Evolutionary conservation across 139 green algal species (phyloP).

Genomic region (Coccomyxa sp.): DNA sequence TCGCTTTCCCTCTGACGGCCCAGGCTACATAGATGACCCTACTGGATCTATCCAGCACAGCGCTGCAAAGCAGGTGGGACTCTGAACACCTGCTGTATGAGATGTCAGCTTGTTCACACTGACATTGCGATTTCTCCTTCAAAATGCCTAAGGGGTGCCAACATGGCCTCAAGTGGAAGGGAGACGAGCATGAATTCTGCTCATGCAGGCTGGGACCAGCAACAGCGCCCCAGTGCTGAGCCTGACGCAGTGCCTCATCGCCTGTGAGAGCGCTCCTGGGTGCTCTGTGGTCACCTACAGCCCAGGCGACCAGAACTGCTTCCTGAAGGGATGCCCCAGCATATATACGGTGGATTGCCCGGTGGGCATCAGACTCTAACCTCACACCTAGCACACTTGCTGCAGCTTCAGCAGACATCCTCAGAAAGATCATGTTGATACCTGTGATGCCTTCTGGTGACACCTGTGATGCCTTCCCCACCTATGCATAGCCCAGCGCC

Average conservation of each 20-base stretch:
- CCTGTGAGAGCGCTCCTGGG: slow-evolving; percentile 20
- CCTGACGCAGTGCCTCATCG: slow-evolving; percentile 14
- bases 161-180: too few species aligned
- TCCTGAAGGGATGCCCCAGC: slow-evolving; percentile 25
- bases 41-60: slow-evolving; percentile 6
- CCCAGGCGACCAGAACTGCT: slow-evolving; percentile 10
- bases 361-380: neutral
- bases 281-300: slow-evolving; percentile 13
- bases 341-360: slow-evolving; percentile 11
- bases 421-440: neutral
- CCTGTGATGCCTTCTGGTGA: neutral
- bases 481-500: too few species aligned
- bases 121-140: too few species aligned
- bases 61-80: neutral
- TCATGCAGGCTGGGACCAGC: slow-evolving; percentile 11
- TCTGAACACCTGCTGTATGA: too few species aligned
- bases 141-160: too few species aligned
- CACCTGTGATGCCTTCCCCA: neutral
- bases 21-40: slow-evolving; percentile 48
- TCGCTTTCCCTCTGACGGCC: slow-evolving; percentile 23
- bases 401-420: neutral
- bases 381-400: neutral
- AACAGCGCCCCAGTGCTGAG: slow-evolving; percentile 5
- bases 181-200: too few species aligned
- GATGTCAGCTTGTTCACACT: too few species aligned